Percentiles rank a stretch among this genome's conserved stretches.
These are phyloP conservation scores for Leishmania guyanensis DNA, from an alignment of 208 protist genomes.

Conservation along the genomic window DNA sequence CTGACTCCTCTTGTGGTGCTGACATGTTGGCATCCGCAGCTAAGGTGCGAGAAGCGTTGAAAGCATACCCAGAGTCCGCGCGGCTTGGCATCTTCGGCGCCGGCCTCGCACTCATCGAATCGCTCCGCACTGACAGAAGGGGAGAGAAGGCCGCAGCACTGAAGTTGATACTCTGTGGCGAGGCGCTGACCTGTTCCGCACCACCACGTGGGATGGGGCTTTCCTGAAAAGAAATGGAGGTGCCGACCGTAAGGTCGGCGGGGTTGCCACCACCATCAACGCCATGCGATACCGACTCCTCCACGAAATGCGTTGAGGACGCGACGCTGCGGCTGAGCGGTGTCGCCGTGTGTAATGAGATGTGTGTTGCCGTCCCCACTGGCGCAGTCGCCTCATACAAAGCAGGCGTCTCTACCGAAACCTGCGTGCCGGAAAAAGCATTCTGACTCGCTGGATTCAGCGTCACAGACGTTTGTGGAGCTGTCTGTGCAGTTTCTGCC, in stretches of 20 bases:
- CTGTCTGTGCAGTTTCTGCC: conserved; percentile 33
- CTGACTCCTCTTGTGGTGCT: conserved; percentile 9
- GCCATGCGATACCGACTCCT: neutral
- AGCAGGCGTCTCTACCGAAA: neutral
- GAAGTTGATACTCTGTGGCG: conserved; percentile 24
- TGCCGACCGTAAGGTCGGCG: neutral
- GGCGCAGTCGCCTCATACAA: neutral
- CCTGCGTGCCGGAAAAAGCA: neutral
- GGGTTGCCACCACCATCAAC: neutral
- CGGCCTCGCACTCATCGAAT: neutral
- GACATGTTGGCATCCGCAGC: neutral
- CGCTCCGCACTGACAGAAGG: conserved; percentile 6
- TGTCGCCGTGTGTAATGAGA: neutral
- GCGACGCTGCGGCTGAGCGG: conserved; percentile 19
- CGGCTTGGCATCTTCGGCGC: neutral
- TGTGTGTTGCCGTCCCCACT: neutral
- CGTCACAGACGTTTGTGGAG: conserved; percentile 17
- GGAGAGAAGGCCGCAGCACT: neutral
- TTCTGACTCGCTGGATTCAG: neutral
- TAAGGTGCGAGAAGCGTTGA: neutral
- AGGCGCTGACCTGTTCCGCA: neutral
- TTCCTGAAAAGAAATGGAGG: conserved; percentile 17
- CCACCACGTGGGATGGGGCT: neutral
- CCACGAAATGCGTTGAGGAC: neutral
- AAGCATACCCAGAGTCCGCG: neutral